Evolutionary conservation across 2,329 filamentous ascomycete species (phyloP).

Genomic region (Fusarium pseudoanthophilum): DNA sequence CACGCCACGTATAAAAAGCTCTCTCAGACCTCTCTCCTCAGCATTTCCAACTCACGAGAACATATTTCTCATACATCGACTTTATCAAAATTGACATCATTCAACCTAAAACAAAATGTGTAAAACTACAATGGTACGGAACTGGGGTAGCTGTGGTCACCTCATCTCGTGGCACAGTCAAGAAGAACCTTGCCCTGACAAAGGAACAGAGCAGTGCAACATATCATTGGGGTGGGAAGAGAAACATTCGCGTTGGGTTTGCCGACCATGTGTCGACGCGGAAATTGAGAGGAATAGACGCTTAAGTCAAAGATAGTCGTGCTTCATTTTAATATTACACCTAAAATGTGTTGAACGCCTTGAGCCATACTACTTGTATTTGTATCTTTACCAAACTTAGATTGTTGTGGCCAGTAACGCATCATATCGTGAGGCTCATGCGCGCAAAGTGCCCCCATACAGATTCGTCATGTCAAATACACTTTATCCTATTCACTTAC

Average conservation of each 20-base stretch:
- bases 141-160: background rate
- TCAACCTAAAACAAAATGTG: background rate
- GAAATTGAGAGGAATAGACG: background rate
- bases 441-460: too few species aligned
- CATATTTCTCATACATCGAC: accelerated
- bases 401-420: background rate
- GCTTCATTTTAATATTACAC: accelerated
- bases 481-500: too few species aligned
- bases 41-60: too few species aligned
- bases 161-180: background rate
- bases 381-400: background rate
- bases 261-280: background rate
- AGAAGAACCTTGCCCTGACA: background rate
- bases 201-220: background rate
- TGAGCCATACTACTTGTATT: background rate
- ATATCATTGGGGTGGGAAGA: background rate
- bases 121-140: background rate
- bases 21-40: too few species aligned
- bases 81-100: background rate
- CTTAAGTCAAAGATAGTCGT: background rate
- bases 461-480: too few species aligned
- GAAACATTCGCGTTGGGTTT: background rate
- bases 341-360: too few species aligned
- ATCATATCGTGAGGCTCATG: background rate
- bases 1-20: background rate